phyloP scores from a whole-genome alignment of 371 early-diverging fungal genomes.

The Apophysomyces sp. region DNA sequence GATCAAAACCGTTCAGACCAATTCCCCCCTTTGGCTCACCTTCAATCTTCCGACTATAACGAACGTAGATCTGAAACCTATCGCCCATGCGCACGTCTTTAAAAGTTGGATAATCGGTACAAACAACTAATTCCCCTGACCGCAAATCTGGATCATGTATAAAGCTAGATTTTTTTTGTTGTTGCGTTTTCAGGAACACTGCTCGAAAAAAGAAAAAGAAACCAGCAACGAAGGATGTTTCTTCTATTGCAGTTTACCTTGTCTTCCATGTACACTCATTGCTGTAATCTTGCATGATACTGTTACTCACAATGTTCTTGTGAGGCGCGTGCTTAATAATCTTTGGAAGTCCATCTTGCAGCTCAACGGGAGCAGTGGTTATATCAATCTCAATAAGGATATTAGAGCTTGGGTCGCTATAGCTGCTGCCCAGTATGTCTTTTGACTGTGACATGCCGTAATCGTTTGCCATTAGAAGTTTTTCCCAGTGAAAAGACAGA shows the following conservation, averaged over 20 bases:
- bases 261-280: slow-evolving; percentile 54
- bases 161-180: slow-evolving; percentile 44
- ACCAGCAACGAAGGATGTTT: not conserved
- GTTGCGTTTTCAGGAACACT: not conserved
- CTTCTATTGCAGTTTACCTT: slow-evolving; percentile 31
- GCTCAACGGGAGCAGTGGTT: slow-evolving; percentile 52
- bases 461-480: not conserved
- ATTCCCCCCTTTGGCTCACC: slow-evolving; percentile 41
- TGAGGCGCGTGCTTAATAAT: slow-evolving; percentile 56
- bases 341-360: slow-evolving; percentile 61
- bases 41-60: slow-evolving; percentile 65
- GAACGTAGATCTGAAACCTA: slow-evolving; percentile 50
- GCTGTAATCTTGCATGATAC: slow-evolving; percentile 45
- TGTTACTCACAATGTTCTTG: slow-evolving; percentile 48
- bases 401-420: not conserved
- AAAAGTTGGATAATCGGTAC: slow-evolving; percentile 37
- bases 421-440: not conserved
- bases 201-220: not conserved
- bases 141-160: slow-evolving; percentile 39
- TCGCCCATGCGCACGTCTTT: slow-evolving; percentile 30
- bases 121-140: slow-evolving; percentile 46
- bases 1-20: not conserved
- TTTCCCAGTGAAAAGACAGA: not conserved
- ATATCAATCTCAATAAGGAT: slow-evolving; percentile 48
- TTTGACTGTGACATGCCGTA: not conserved